Evolutionary conservation across 139 green algal genomes (phyloP), one percentile per base, ranked within the genome.

Genomic region (Haematococcus sp.): DNA sequence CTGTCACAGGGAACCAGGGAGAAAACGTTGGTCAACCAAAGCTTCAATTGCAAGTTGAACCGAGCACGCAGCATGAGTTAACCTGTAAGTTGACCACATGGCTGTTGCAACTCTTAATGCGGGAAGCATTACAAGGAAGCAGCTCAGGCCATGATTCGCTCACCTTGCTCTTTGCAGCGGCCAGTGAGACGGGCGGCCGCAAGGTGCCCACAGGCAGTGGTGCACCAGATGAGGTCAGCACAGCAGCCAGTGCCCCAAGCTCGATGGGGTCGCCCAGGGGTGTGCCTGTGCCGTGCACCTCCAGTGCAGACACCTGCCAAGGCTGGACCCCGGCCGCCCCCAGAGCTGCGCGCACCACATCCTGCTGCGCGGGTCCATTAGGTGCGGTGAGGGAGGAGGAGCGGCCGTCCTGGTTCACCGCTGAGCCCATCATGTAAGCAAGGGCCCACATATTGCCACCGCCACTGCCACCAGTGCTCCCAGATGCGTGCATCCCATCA

Each of bases 361-460:
- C 77, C 75, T 92, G 90, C 87, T 98, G 93, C 16, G 90, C 80
- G 9, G 91, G 93, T 5, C 93, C 93, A 71, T 95, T 93, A 27
- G 93, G 93, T 16, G 92, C 93, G 1, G 93, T 98, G 43, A 98
- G 84, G 72, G 74, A 86, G 85, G 87, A 94, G 63, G 88, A 94
- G 55, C 93, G 84, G 31, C 93, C 93, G 63, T 97, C 94, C 75
- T 94, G 89, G 86, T 98, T 98, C n/a, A 97, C 90, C 0, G 92
- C 86, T 2, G 83, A 84, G 23, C 78, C 87, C 0, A 56, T 17
- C 11, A 97, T 54, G 0, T 93, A 15, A 0, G 76, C 78, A 40
- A 87, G 23, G 40, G 40, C 40, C 40, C 40, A 49, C 16, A 32
- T 52, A 20, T 19, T 25, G 4, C 30, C 52, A 59, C 28, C 32